Conservation (phyloP, 2,329 filamentous ascomycete species). For the Pleomassaria siparia region DNA sequence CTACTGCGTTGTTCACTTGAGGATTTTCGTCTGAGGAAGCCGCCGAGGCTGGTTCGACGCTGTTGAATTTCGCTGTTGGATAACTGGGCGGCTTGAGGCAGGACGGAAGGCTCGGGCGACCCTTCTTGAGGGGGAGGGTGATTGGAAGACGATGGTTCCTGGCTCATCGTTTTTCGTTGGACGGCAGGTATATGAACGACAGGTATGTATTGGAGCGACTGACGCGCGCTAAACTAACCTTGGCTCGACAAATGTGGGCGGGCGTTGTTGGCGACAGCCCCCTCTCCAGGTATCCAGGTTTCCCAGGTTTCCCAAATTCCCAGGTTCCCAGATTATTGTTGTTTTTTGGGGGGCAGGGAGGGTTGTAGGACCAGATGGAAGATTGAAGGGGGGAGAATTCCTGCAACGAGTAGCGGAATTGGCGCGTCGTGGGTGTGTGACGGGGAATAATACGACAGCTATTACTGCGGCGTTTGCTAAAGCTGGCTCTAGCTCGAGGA, state of each 20-base stretch:
- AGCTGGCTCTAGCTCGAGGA: too few species aligned
- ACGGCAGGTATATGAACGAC: conserved; percentile 13
- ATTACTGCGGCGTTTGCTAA: too few species aligned
- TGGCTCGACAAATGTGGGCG: conserved; percentile 20
- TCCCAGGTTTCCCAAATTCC: too few species aligned
- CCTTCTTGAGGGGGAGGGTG: conserved; percentile 21
- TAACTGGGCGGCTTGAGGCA: conserved; percentile 14
- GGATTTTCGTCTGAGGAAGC: conserved; percentile 40
- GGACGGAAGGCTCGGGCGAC: conserved; percentile 30
- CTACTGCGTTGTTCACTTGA: conserved; percentile 29
- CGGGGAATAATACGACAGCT: too few species aligned
- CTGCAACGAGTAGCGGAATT: conserved; percentile 9
- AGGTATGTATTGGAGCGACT: too few species aligned
- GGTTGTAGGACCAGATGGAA: conserved; percentile 7
- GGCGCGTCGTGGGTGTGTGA: conserved; percentile 1
- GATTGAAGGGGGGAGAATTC: conserved; percentile 24
- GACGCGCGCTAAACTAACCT: conserved; percentile 11
- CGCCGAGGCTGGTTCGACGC: conserved; percentile 14
- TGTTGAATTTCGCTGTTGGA: conserved; percentile 22
- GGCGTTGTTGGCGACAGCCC: not conserved
- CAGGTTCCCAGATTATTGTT: too few species aligned
- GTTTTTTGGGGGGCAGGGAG: not conserved
- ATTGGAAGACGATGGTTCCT: conserved; percentile 19
- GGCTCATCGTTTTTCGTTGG: conserved; percentile 31
- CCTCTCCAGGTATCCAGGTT: too few species aligned